These are phyloP conservation scores for Aspergillaceae sp. DNA, from an alignment of 2,329 filamentous ascomycete species.

Conservation along the genomic window DNA sequence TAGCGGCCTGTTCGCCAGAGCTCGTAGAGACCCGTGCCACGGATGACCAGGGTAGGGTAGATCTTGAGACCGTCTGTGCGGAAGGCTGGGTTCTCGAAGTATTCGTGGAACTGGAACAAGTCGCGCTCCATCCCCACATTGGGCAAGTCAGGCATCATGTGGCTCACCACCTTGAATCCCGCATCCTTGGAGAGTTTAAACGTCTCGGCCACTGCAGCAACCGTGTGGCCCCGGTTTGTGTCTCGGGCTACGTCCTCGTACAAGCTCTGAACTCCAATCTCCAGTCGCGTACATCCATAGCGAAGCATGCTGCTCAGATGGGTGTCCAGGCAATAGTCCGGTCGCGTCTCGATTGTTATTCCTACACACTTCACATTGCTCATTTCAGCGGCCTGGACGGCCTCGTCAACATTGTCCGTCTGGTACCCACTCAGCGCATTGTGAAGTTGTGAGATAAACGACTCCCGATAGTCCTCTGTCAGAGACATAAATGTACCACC, in stretches of 20 bases:
- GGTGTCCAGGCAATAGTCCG: conserved; percentile 94
- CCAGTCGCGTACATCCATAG: conserved; percentile 92
- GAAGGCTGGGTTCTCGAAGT: conserved; percentile 94
- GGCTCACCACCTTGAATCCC: conserved; percentile 96
- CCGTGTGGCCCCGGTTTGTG: conserved; percentile 93
- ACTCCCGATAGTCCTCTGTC: conserved; percentile 76
- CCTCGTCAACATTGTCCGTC: conserved; percentile 88
- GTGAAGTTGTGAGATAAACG: conserved; percentile 91
- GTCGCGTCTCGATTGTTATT: conserved; percentile 95
- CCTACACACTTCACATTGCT: conserved; percentile 96
- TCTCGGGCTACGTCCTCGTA: conserved; percentile 98
- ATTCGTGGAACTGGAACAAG: conserved; percentile 92
- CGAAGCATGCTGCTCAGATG: conserved; percentile 92
- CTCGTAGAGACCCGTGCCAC: conserved; percentile 92
- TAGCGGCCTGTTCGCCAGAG: conserved; percentile 94
- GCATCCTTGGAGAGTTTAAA: conserved; percentile 97
- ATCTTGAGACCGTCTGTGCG: conserved; percentile 96
- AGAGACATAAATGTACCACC: conserved; percentile 98
- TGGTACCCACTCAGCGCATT: conserved; percentile 96
- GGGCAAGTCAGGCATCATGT: conserved; percentile 99
- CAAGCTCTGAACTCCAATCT: conserved; percentile 90
- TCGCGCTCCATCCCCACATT: conserved; percentile 99
- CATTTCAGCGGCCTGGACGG: conserved; percentile 88
- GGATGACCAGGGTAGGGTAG: conserved; percentile 93
- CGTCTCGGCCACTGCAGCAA: conserved; percentile 88